These are phyloP conservation scores for Mucor irregularis DNA, from an alignment of 371 early-diverging fungal species.

Conservation along the genomic window DNA sequence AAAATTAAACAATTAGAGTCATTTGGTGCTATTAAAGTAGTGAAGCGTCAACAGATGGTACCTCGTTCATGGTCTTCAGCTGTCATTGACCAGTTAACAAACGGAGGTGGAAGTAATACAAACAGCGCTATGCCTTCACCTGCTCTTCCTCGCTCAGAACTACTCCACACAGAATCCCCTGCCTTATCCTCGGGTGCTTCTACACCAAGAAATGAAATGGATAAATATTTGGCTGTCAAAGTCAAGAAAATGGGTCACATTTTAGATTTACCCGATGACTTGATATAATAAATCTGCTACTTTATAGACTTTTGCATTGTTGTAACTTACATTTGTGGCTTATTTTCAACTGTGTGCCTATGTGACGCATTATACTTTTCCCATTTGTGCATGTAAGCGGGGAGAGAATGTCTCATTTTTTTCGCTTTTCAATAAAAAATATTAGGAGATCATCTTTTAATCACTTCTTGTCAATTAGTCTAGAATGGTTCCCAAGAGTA, in stretches of 20 bases:
- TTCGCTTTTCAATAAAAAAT: constrained; percentile 6
- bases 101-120: constrained; percentile 16
- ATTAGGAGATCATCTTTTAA: neutral
- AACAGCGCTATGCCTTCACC: constrained; percentile 24
- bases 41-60: constrained; percentile 87
- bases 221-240: constrained; percentile 83
- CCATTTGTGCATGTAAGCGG: neutral
- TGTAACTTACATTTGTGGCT: constrained; percentile 3
- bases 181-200: constrained; percentile 22
- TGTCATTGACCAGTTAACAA: neutral
- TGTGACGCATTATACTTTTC: constrained; percentile 12
- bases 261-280: constrained; percentile 66
- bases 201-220: constrained; percentile 61
- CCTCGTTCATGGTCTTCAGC: constrained; percentile 75
- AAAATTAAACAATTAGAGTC: constrained; percentile 81
- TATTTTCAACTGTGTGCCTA: neutral
- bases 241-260: constrained; percentile 88
- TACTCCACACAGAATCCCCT: constrained; percentile 12
- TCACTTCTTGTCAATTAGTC: neutral
- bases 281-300: constrained; percentile 3
- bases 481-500: constrained; percentile 28
- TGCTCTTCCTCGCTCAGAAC: constrained; percentile 4
- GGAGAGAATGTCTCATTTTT: neutral
- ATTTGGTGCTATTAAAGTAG: constrained; percentile 70
- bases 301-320: neutral